Evolutionary conservation across 805 yeast species (phyloP), one percentile per base, ranked within the genome.

Genomic region (Wickerhamomyces pijperi): DNA sequence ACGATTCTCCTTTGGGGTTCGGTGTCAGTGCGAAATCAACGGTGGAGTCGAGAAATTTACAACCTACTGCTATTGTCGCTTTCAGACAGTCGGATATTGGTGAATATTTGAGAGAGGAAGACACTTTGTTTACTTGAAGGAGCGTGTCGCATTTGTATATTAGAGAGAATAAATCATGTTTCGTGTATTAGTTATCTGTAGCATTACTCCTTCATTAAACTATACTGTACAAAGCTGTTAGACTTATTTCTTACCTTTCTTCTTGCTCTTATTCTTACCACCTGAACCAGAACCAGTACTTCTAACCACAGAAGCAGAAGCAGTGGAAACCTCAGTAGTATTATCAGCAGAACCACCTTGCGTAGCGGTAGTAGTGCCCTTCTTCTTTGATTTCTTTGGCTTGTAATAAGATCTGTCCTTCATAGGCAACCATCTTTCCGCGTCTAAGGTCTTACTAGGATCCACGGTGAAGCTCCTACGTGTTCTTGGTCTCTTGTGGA

Each of bases 21-120:
- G 98, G 98, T 43, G 94, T 92, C 12, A 74, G 88, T 53, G 88
- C 97, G 28, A 88, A 85, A 61, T 78, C 94, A 25, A 87, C 97
- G 9, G 70, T 77, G 28, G 98, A 90, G 58, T 77, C 92, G 19
- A 78, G 92, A 60, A 75, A 77, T 55, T 67, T 87, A 51, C 95
- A 83, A 58, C 98, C 98, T 41, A 90, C 94, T 19, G 92, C 80
- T 19, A 88, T 92, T 38, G 95, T 90, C 14, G 95, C 95, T 4
- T 90, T 84, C 60, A 79, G 98, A 72, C 98, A 92, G 60, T 84
- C 94, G 48, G 98, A 92, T 67, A 85, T 92, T 48, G 98, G 98
- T 46, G 98, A 92, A 63, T 92, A 86, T 56, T 70, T 92, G 56
- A 87, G 98, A 73, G 97, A 92, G 54, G 98, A 92, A 68, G 97